Conservation (phyloP, 768 basidiomycete species). For the Omphalotus guepiniiformis region DNA sequence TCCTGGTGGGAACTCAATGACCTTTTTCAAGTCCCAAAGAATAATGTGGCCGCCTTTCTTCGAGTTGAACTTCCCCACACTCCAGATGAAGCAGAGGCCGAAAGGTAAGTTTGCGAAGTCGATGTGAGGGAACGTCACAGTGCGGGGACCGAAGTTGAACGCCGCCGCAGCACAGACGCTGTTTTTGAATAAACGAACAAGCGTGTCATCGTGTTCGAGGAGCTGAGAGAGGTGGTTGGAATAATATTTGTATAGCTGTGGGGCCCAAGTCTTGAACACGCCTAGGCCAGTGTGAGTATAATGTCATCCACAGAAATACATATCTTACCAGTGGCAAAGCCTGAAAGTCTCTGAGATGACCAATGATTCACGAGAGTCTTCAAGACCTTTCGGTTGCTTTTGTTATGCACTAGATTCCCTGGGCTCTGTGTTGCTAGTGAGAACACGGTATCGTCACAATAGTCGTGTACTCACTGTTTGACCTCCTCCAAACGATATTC, state of each 20-base stretch:
- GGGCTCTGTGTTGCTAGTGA: conserved; percentile 1
- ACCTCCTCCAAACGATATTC: conserved; percentile 26
- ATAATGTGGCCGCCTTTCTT: neutral
- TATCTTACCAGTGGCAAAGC: conserved; percentile 19
- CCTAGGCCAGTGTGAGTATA: conserved; percentile 3
- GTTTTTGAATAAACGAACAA: neutral
- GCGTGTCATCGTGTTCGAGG: neutral
- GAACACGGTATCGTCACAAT: too few species aligned
- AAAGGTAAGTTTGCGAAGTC: neutral
- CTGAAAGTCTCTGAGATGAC: conserved; percentile 14
- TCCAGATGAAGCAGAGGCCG: neutral
- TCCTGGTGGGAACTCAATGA: neutral
- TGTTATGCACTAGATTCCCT: conserved; percentile 8
- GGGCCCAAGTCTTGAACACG: conserved; percentile 18
- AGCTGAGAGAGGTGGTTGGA: neutral
- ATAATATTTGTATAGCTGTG: too few species aligned
- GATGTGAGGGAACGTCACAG: neutral
- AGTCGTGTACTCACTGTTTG: conserved; percentile 10
- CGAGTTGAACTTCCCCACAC: neutral
- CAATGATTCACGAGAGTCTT: neutral
- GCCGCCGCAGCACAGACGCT: neutral
- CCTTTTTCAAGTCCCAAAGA: neutral
- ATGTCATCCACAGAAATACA: neutral
- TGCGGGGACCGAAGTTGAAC: conserved; percentile 3
- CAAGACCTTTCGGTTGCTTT: neutral